Evolutionary conservation across 164 flowering plant species (phyloP), one percentile per base, ranked within the genome.

Genomic region (Dillenia turbinata): DNA sequence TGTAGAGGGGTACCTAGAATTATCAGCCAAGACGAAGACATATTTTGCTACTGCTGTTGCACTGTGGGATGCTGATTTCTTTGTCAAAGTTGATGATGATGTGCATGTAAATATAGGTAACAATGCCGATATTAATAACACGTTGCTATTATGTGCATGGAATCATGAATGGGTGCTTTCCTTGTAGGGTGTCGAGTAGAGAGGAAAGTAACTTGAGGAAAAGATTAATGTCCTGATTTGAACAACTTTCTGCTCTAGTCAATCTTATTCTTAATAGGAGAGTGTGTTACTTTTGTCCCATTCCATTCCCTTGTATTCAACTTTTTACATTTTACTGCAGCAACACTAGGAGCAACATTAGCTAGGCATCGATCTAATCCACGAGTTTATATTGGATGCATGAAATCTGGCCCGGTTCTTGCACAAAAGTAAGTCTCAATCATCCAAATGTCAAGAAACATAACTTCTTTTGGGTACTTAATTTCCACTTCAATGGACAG

Each of bases 351-450:
- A 72, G 74, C 82, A 65, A 90, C 89, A 17, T 69, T 93, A 60
- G 86, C 78, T 19, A 77, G 87, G 68, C 89, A 92, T 62, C 78
- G 90, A 15, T 69, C 86, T 47, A 92, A 82, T 63, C 79, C 92
- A 22, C 77, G 93, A 61, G 85, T 92, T 49, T 92, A 92, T 60
- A 85, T 93, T 61, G 98, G 98, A 67, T 90, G 98, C 82, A 93
- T 93, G 97, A 90, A 90, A 76, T 93, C 98, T 59, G 98, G 97
- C 45, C 97, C 97, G 3, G 97, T 93, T 53, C 92, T 93, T 17
- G 88, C 97, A 66, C 92, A 80, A 59, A 93, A 86, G 97, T 93
- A 83, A 79, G 89, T 58, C 49, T 48, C 48, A 46, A 16, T 13
- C 15, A 51, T 10, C 49, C 22, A 11, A 55, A 22, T 19, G 19